Evolutionary conservation across 495 filamentous ascomycete genomes (phyloP).

Genomic region (Jackrogersella multiformis): DNA sequence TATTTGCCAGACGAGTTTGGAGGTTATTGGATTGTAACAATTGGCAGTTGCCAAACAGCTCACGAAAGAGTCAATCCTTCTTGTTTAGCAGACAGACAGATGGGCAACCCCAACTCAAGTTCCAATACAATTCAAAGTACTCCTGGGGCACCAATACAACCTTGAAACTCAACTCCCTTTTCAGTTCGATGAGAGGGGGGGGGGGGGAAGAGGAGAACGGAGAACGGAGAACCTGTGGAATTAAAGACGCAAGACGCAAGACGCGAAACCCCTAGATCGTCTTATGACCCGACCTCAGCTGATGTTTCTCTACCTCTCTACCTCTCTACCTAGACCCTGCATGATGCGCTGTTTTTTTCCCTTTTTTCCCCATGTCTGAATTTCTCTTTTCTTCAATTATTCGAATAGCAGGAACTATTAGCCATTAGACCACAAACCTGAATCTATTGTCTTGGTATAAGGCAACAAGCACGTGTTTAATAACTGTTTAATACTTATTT

Average conservation of each 20-base stretch:
- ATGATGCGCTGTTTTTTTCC: conserved; percentile 42
- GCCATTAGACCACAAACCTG: conserved; percentile 1
- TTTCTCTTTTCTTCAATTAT: conserved; percentile 23
- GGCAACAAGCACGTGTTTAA: conserved; percentile 29
- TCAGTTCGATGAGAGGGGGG: conserved; percentile 20
- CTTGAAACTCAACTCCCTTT: conserved; percentile 1
- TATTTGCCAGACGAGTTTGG: conserved; percentile 6
- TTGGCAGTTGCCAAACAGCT: conserved; percentile 20
- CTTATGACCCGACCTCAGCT: conserved; percentile 45
- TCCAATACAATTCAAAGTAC: not conserved
- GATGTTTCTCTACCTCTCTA: conserved; percentile 27
- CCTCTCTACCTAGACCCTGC: conserved; percentile 35
- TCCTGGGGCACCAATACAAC: too few relatives aligned
- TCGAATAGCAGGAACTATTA: conserved; percentile 17
- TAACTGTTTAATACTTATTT: not conserved
- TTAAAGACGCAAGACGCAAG: too few relatives aligned
- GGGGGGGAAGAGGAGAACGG: conserved; percentile 8
- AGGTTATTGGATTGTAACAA: conserved; percentile 7
- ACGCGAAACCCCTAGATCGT: conserved; percentile 34
- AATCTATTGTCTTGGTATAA: conserved; percentile 25
- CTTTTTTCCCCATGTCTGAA: conserved; percentile 10
- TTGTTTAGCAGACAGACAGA: not conserved
- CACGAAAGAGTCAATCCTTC: conserved; percentile 5
- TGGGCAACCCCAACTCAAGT: conserved; percentile 5
- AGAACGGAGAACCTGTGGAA: conserved; percentile 1